These are phyloP conservation scores for Gremmenia infestans DNA, from an alignment of 2,329 filamentous ascomycete genomes.

Conservation along the genomic window DNA sequence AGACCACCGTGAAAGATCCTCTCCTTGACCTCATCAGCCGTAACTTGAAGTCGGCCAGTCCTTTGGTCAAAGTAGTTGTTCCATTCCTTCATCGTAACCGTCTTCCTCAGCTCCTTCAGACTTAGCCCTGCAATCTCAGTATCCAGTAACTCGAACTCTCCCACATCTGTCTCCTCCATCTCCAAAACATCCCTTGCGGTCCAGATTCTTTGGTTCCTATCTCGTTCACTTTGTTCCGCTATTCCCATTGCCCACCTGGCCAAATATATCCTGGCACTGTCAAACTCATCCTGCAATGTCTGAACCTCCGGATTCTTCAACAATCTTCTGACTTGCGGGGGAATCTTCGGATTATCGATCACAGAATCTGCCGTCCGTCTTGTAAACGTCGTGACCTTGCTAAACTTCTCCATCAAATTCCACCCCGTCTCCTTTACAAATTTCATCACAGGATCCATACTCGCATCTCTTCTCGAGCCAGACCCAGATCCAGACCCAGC, in stretches of 20 bases:
- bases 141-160: conserved; percentile 92
- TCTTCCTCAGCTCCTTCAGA: conserved; percentile 70
- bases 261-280: conserved; percentile 89
- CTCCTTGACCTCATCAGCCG: conserved; percentile 90
- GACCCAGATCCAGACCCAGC: conserved; percentile 33
- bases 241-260: conserved; percentile 99
- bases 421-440: conserved; percentile 91
- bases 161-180: conserved; percentile 89
- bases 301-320: conserved; percentile 92
- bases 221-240: conserved; percentile 89
- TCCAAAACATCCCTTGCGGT: conserved; percentile 89
- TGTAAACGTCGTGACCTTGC: conserved; percentile 95
- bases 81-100: conserved; percentile 83
- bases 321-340: conserved; percentile 78
- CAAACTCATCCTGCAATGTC: conserved; percentile 93
- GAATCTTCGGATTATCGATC: conserved; percentile 83
- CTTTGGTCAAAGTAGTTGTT: conserved; percentile 76
- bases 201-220: conserved; percentile 83
- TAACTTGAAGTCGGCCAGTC: conserved; percentile 72
- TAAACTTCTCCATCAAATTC: conserved; percentile 95
- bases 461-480: conserved; percentile 51
- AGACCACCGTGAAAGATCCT: conserved; percentile 94
- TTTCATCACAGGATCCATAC: conserved; percentile 91
- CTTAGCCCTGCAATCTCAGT: conserved; percentile 67
- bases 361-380: conserved; percentile 86